Conservation (phyloP, 805 yeast genomes). For the Ogataea nitratoaversa region DNA sequence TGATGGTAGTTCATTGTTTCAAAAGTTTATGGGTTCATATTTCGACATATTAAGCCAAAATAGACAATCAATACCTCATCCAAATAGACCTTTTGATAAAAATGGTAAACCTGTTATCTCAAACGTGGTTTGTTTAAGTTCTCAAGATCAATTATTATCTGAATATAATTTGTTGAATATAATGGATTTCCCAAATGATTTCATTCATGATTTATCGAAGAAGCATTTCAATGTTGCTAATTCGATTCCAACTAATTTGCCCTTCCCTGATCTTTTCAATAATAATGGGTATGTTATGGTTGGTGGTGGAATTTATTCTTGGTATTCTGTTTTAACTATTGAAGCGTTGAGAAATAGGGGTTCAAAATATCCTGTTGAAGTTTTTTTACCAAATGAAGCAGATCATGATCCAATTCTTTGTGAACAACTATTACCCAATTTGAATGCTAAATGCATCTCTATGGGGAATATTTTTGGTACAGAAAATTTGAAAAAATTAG, state of each 20-base stretch:
- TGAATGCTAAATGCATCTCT: constrained; percentile 36
- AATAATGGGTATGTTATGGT: constrained; percentile 30
- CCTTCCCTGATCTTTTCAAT: constrained; percentile 14
- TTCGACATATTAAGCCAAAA: constrained; percentile 8
- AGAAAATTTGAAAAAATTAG: constrained; percentile 14
- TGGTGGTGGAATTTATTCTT: constrained; percentile 35
- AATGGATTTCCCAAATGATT: constrained; percentile 24
- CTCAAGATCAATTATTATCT: constrained; percentile 7
- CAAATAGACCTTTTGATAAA: constrained; percentile 12
- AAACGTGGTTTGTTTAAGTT: constrained; percentile 16
- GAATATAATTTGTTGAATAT: constrained; percentile 4
- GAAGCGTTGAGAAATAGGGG: constrained; percentile 37
- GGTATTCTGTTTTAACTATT: constrained; percentile 32
- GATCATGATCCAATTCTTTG: constrained; percentile 37
- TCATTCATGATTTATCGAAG: constrained; percentile 36
- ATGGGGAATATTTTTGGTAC: constrained; percentile 32
- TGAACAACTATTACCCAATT: constrained; percentile 31
- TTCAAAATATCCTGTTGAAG: constrained; percentile 35
- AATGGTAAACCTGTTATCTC: constrained; percentile 21
- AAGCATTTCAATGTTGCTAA: constrained; percentile 41
- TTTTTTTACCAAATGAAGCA: constrained; percentile 31
- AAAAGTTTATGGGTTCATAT: constrained; percentile 11
- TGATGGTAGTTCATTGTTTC: constrained; percentile 3
- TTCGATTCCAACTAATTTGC: constrained; percentile 39
- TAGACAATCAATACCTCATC: constrained; percentile 12